phyloP scores from a whole-genome alignment of 129 eudicot species.

The Ambrosia trifida region DNA sequence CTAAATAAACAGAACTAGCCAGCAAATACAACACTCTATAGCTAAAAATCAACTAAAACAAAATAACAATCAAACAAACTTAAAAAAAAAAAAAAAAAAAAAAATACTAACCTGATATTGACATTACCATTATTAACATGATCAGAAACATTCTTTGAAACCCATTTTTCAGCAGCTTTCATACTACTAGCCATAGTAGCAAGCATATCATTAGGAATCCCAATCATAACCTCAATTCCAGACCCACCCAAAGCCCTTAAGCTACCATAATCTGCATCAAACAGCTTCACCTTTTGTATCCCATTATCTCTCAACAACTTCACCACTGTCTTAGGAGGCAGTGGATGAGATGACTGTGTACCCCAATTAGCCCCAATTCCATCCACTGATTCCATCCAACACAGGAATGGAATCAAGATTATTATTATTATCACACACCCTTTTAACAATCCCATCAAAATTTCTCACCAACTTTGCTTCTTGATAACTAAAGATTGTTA shows the following conservation, averaged over 20 bases:
- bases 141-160: constrained; percentile 68
- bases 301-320: constrained; percentile 74
- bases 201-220: constrained; percentile 89
- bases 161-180: constrained; percentile 88
- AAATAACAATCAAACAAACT: too few relatives aligned
- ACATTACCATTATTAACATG: constrained; percentile 57
- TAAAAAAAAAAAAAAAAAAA: not conserved
- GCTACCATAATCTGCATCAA: constrained; percentile 68
- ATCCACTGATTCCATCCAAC: constrained; percentile 39
- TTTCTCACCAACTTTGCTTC: constrained; percentile 6
- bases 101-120: constrained; percentile 51
- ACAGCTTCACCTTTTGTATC: constrained; percentile 81
- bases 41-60: too few relatives aligned
- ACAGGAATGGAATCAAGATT: constrained; percentile 33
- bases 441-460: constrained; percentile 27
- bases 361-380: constrained; percentile 98
- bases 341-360: constrained; percentile 75
- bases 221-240: constrained; percentile 85
- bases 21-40: too few relatives aligned
- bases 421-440: constrained; percentile 60
- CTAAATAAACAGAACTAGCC: too few relatives aligned
- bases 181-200: constrained; percentile 48
- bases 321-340: constrained; percentile 61
- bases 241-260: constrained; percentile 67
- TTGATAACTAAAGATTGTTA: not conserved